Percentiles rank a stretch among this genome's conserved stretches.
These are phyloP conservation scores for Anthoceros angustus DNA, from an alignment of 225 moss, liverwort and hornwort species.

Conservation along the genomic window DNA sequence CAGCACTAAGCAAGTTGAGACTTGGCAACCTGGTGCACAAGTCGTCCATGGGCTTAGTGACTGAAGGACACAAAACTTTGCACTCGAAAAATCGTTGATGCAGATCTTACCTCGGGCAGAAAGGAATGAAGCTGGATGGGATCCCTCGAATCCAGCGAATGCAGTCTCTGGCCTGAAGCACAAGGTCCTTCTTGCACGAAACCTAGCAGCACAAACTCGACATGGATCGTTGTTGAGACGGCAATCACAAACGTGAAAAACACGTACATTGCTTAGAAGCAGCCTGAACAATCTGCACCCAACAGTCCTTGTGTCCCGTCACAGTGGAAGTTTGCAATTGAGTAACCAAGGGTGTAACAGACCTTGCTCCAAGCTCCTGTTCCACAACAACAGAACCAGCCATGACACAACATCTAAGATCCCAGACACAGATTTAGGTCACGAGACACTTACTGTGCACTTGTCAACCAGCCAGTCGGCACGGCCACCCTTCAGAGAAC, in stretches of 20 bases:
- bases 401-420: background rate
- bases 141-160: constrained; percentile 28
- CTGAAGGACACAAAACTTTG: too few relatives aligned
- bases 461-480: constrained; percentile 98
- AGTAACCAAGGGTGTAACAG: constrained; percentile 69
- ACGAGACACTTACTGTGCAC: constrained; percentile 58
- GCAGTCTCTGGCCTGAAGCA: constrained; percentile 27
- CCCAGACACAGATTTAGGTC: too few relatives aligned
- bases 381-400: background rate
- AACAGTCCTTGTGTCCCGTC: constrained; percentile 55
- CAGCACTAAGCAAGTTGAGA: constrained; percentile 48
- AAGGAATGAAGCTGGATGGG: constrained; percentile 25
- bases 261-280: constrained; percentile 75
- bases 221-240: background rate
- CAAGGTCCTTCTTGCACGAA: background rate
- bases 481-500: constrained; percentile 78
- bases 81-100: too few relatives aligned
- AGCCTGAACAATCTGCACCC: constrained; percentile 79
- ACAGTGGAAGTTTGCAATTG: constrained; percentile 55
- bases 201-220: too few relatives aligned
- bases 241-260: background rate
- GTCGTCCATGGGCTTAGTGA: too few relatives aligned
- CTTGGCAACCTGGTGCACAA: constrained; percentile 34
- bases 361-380: constrained; percentile 71
- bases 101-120: constrained; percentile 25